Evolutionary conservation across 768 basidiomycete genomes (phyloP), one percentile per base, ranked within the genome.

Genomic region (Rhodotorula toruloides): DNA sequence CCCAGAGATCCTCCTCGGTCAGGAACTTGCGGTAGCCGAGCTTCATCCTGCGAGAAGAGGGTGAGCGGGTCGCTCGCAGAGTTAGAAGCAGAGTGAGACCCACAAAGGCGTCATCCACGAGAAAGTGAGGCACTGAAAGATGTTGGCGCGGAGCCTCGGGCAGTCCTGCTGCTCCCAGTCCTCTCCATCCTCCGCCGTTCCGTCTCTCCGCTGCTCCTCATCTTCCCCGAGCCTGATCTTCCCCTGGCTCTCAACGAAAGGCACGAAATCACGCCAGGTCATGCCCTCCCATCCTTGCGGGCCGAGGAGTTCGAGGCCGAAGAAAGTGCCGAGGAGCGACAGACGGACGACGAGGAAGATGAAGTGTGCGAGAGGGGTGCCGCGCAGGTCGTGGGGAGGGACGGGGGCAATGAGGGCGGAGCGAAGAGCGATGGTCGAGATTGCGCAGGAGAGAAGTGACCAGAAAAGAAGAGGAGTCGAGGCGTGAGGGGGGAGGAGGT

Each of bases 1-100:
- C 82, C 48, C 91, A 91, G 31, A 97, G 82, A 74, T 98, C 94
- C 36, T 87, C 83, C 76, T 94, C 91, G 1, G 87, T 87, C 63
- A 97, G 86, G 75, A 83, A 85, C 58, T 83, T 78, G 39, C 58
- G 60, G 32, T 76, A 74, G 4, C 80, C 80, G 13, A 73, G 66
- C 54, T 74, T 74, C 72, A 81, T 78, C 53, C 59, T 60, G 50
- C 32, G 77, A 52, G 3, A 2, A 4, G 78, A 76, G 0, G 82
- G 37, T 88, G 6, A 37, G 37, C 88, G 16, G 2, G n/a, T 56
- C 61, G 29, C 86, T 71, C 54, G 47, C n/a, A 34, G 29, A 61
- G n/a, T n/a, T 44, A 34, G 14, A 34, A 14, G 39, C 31, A 44
- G 17, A 43, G 46, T 52, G 6, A 6, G 1, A 32, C 53, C 25